Base-by-base conservation (phyloP, 2,329 filamentous ascomycete genomes). In the Teratosphaeria epicoccoides region DNA sequence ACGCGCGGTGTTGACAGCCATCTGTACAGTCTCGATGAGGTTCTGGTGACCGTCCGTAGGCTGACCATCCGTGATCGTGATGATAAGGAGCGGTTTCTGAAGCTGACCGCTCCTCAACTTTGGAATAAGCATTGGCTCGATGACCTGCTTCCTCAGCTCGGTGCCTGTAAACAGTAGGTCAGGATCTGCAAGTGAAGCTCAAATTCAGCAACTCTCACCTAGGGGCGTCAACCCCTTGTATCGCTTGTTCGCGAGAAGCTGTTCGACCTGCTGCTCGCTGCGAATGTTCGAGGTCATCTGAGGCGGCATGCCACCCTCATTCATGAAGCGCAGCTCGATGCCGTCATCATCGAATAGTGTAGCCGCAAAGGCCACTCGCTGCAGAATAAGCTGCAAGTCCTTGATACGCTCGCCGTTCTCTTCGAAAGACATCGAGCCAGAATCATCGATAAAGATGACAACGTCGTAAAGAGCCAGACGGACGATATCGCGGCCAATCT, bases 281-380 rank as follows among this genome's bases (percentile, higher is more conserved):
- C 73, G 74, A 56, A 85, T 79, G 51, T 76, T 71, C 59, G 83
- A 78, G 28, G 73, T 64, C 43, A 71, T 64, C 49, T 73, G 67
- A n/a, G 63, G 62, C 66, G 76, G 60, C 20, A 66, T 53, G 62
- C 68, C 58, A 71, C 74, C 71, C 11, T 77, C 78, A 70, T 86
- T 85, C 82, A 86, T 85, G 73, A 85, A 85, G 45, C 82, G 81
- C 37, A 85, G 70, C 24, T 78, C 78, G 55, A 86, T 82, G 33
- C 82, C 83, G 60, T 86, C 82, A 28, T 80, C 73, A 57, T 86
- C 82, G 61, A 86, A 86, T n/a, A 84, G 75, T 2, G 81, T 81
- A 3, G 82, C 80, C 6, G 81, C 81, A 52, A 76, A 82, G 20
- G 81, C 77, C 49, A 84, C 81, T 48, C 80, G 77, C 47, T 77